Percentiles rank a stretch among this genome's conserved stretches.
Conservation (phyloP, 2,329 filamentous ascomycete species). For the Escovopsis sp. region DNA sequence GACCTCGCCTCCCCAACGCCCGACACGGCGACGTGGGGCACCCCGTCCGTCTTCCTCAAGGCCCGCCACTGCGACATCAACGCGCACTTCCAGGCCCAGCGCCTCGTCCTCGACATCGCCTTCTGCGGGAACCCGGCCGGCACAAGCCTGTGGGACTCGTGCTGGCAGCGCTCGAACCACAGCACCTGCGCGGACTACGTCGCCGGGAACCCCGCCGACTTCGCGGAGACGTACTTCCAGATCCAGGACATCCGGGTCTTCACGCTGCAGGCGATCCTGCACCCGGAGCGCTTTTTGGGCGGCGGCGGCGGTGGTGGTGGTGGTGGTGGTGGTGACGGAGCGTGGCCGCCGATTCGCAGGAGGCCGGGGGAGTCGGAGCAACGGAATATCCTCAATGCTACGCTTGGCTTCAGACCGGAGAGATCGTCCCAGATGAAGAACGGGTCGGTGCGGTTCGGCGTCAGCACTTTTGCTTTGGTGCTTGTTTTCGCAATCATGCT, state of each 20-base stretch:
- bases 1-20: constrained; percentile 31
- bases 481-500: constrained; percentile 8
- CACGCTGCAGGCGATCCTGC: neutral
- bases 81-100: constrained; percentile 47
- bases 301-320: neutral
- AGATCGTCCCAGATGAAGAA: neutral
- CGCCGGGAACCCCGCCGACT: constrained; percentile 19
- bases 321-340: neutral
- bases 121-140: constrained; percentile 62
- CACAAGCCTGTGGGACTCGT: constrained; percentile 11
- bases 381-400: too few relatives aligned
- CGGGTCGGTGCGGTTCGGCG: constrained; percentile 9
- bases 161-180: constrained; percentile 11
- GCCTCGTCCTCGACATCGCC: constrained; percentile 59
- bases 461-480: constrained; percentile 10
- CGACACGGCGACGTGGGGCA: constrained; percentile 49
- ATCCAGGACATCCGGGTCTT: constrained; percentile 28
- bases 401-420: too few relatives aligned
- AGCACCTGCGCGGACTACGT: constrained; percentile 24
- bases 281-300: too few relatives aligned
- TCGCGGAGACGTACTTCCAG: constrained; percentile 27
- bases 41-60: constrained; percentile 47
- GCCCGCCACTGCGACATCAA: constrained; percentile 46
- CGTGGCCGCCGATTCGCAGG: too few relatives aligned
- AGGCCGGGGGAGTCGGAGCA: too few relatives aligned